Evolutionary conservation across 805 yeast species (phyloP), one percentile per base, ranked within the genome.

Genomic region (Lipomyces spencermartinsiae): DNA sequence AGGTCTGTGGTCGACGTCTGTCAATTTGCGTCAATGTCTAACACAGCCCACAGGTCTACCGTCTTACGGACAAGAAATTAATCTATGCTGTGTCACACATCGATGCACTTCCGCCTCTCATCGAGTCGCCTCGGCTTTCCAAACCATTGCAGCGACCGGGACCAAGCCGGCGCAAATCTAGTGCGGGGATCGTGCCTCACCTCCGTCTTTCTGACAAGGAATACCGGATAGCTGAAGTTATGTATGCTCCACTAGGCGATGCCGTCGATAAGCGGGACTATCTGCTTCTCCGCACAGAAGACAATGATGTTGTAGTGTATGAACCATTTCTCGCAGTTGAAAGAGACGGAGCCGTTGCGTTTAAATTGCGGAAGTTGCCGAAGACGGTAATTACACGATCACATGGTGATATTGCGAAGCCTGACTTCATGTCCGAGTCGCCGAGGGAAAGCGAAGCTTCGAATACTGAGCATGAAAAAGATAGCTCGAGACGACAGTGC

Each of bases 251-350:
- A 58, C 74, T 92, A 37, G 97, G 97, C 4, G 91, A 89, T 73
- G 76, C 79, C 8, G 71, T 76, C 43, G 70, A 75, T 35, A 82
- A 84, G 57, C 89, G 87, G 59, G 93, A 90, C 72, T 87, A 87
- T 76, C 77, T 93, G 66, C 83, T 92, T 0, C 81, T 91, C 7
- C 78, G 92, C 61, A 92, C 97, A 0, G 86, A 88, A 75, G 95
- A 96, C 63, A 97, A 96, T 73, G 95, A 92, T 76, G 80, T 92
- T 1, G 80, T 86, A 46, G 79, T 90, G 61, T 93, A 92, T 76
- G 87, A 86, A 72, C 79, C 88, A 46, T 86, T 78, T 69, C 80
- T 80, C 68, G 86, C 83, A 73, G 25, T 34, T 16, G 58, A 43
- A n/a, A n/a, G n/a, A 14, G 49, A 43, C 5, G 49, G 49, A 6